These are phyloP conservation scores for Cercospora zeina DNA, from an alignment of 2,329 filamentous ascomycete species.

Conservation along the genomic window DNA sequence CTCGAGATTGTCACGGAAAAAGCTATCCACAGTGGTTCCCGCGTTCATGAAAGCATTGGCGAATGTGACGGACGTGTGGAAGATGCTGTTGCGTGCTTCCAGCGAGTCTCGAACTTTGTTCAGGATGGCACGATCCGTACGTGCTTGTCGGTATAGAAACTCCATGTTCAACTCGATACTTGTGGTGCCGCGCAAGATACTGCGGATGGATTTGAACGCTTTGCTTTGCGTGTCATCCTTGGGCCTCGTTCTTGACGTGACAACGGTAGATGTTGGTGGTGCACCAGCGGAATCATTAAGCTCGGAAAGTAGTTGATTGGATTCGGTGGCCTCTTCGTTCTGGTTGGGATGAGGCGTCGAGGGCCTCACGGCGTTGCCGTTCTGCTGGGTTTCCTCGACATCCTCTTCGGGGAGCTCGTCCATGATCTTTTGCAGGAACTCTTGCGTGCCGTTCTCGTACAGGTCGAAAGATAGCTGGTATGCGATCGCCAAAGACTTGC, in stretches of 20 bases:
- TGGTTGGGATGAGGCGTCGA: constrained; percentile 37
- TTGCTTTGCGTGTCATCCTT: constrained; percentile 54
- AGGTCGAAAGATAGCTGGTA: constrained; percentile 98
- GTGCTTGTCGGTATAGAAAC: constrained; percentile 90
- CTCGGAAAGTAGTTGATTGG: constrained; percentile 59
- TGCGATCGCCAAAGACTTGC: constrained; percentile 76
- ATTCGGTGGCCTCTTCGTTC: constrained; percentile 56
- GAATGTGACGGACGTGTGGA: constrained; percentile 95
- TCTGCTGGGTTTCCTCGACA: constrained; percentile 49
- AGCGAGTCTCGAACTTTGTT: constrained; percentile 96
- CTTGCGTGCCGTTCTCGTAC: constrained; percentile 97
- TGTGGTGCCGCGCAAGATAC: constrained; percentile 81
- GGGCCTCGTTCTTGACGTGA: constrained; percentile 47
- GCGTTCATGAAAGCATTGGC: constrained; percentile 99
- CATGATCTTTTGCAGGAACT: constrained; percentile 89
- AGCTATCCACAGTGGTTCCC: constrained; percentile 95
- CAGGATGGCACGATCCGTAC: constrained; percentile 84
- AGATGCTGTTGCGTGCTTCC: constrained; percentile 95
- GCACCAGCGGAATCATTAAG: constrained; percentile 56
- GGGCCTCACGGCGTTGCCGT: constrained; percentile 42
- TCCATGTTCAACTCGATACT: constrained; percentile 94
- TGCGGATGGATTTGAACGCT: constrained; percentile 58
- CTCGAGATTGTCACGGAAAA: constrained; percentile 96
- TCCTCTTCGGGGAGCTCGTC: constrained; percentile 67
- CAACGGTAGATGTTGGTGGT: constrained; percentile 55